Percentiles rank a stretch among this genome's conserved stretches.
These are phyloP conservation scores for Wickerhamiella alocasiicola DNA, from an alignment of 805 yeast species.

Conservation along the genomic window DNA sequence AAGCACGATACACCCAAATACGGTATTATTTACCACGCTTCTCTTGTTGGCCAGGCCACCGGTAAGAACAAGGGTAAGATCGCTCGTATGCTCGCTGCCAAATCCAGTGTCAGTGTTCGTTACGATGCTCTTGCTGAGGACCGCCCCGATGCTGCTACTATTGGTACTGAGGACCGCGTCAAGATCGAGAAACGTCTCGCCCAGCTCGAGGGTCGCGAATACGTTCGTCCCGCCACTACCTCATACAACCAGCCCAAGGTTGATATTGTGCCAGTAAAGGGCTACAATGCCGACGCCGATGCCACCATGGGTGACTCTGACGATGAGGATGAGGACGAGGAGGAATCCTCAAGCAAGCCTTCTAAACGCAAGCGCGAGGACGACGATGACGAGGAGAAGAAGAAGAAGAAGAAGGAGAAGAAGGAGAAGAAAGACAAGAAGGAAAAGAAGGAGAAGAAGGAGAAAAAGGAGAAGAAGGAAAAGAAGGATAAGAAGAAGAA, in stretches of 20 bases:
- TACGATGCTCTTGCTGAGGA: constrained; percentile 96
- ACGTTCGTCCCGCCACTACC: constrained; percentile 66
- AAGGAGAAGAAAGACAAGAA: constrained; percentile 19
- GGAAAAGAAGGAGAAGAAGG: constrained; percentile 17
- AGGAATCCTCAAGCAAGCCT: constrained; percentile 7
- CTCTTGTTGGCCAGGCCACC: constrained; percentile 93
- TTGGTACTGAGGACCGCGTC: constrained; percentile 82
- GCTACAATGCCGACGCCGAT: constrained; percentile 94
- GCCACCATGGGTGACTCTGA: constrained; percentile 37
- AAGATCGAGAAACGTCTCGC: constrained; percentile 92
- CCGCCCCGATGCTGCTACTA: constrained; percentile 87
- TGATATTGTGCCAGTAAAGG: constrained; percentile 69
- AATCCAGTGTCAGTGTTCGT: constrained; percentile 93
- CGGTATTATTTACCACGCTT: constrained; percentile 93
- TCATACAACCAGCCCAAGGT: constrained; percentile 70
- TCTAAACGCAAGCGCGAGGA: constrained; percentile 11
- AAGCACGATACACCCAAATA: constrained; percentile 98
- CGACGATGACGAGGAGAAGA: constrained; percentile 16
- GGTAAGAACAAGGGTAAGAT: constrained; percentile 98
- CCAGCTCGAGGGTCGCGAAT: constrained; percentile 90
- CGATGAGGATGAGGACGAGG: constrained; percentile 7
- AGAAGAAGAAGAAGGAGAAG: constrained; percentile 17
- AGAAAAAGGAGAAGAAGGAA: constrained; percentile 18
- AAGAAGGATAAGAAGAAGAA: constrained; percentile 16
- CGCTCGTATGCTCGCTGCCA: constrained; percentile 97